phyloP scores from a whole-genome alignment of 768 basidiomycete species.

The Tephrocybe sp. region DNA sequence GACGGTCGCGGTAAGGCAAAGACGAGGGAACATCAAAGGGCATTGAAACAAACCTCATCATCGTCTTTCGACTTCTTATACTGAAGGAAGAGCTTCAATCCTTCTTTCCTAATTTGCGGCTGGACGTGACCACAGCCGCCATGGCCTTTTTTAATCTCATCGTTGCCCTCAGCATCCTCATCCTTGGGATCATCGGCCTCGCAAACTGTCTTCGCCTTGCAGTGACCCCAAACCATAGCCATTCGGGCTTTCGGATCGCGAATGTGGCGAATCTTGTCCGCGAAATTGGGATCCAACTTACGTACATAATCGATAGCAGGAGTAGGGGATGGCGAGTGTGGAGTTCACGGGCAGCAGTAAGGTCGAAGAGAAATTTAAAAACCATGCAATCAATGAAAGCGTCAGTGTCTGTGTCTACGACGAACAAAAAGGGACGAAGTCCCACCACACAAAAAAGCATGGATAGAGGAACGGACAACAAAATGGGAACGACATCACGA shows the following conservation, averaged over 20 bases:
- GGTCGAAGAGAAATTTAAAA: conserved; percentile 20
- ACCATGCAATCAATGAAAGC: conserved; percentile 58
- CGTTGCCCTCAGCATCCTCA: conserved; percentile 68
- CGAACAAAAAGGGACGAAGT: conserved; percentile 16
- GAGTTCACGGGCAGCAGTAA: conserved; percentile 20
- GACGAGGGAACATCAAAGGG: conserved; percentile 2
- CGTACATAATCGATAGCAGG: conserved; percentile 23
- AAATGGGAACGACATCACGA: conserved; percentile 58
- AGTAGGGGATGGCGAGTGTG: conserved; percentile 17
- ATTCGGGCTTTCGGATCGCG: conserved; percentile 86
- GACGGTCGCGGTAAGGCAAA: conserved; percentile 1
- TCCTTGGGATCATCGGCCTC: conserved; percentile 88
- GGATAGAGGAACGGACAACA: conserved; percentile 34
- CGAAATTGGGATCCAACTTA: conserved; percentile 84
- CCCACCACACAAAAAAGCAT: conserved; percentile 21
- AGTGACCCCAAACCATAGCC: conserved; percentile 81
- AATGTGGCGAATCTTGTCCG: conserved; percentile 83
- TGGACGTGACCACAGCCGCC: conserved; percentile 97
- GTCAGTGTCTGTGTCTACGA: conserved; percentile 60
- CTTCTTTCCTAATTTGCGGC: conserved; percentile 90
- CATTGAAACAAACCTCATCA: conserved; percentile 71
- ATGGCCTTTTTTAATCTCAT: conserved; percentile 85
- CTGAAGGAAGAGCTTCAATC: conserved; percentile 89
- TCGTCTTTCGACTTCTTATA: conserved; percentile 95
- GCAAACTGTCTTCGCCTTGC: conserved; percentile 87